Evolutionary conservation across 192 early-diverging fungal species (phyloP), one percentile per base, ranked within the genome.

Genomic region (Coemansia sp.): DNA sequence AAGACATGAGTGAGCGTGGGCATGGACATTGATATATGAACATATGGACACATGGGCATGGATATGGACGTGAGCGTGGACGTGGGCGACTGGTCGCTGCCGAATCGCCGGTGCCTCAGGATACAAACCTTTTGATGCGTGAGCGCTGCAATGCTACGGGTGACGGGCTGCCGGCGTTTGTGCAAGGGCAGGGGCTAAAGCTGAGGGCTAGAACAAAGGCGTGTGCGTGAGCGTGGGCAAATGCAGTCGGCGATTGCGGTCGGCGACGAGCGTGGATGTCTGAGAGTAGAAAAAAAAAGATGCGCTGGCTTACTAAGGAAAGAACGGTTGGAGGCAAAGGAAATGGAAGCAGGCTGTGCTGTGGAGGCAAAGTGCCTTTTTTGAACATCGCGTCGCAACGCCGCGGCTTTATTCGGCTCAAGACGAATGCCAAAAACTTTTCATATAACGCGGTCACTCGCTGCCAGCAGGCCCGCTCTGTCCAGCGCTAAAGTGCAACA

Each of bases 301-400:
- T 45, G 42, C 16, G 42, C 42, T 45, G 42, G 10, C 42, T 45
- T 45, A 14, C 42, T 45, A 45, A 45, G 42, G 42, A 45, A 45
- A 45, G 42, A 45, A 45, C 42, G 42, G 42, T 45, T 45, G 42
- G 42, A 48, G 60, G 14, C 33, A 5, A 40, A 42, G 42, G 22
- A 42, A 49, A 31, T 48, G n/a, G 42, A 29, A 49, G 28, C n/a
- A 59, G 57, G 34, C 40, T 48, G 57, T 59, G 36, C 57, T 61
- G 42, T 60, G 38, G 57, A 48, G 22, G 11, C 31, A 38, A 31
- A 61, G 36, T 61, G 60, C 60, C 60, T 61, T 61, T 33, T 61
- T 61, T 61, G 60, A 61, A 38, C 60, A 61, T 61, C 5, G 60
- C 45, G 60, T 48, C 60, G 60, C 60, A 61, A 61, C 45, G 60